Conservation (phyloP, 495 filamentous ascomycete species). For the Trypethelium eluteriae region DNA sequence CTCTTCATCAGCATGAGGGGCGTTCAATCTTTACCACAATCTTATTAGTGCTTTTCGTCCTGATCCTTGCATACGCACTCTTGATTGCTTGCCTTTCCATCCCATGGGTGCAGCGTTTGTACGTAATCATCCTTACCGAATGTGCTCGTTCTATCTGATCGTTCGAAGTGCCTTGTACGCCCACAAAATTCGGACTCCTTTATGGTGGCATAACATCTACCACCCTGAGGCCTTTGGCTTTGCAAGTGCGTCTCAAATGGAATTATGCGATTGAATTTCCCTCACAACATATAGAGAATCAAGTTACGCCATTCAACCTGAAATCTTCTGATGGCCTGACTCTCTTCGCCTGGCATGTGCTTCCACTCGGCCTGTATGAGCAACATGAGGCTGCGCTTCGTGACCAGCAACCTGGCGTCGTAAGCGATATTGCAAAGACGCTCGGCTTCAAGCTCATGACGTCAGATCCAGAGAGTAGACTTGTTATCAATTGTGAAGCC, state of each 20-base stretch:
- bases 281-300: slow-evolving; percentile 24
- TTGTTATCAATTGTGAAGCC: slow-evolving; percentile 35
- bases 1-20: background rate
- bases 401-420: slow-evolving; percentile 17
- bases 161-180: slow-evolving; percentile 62
- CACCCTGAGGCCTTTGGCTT: slow-evolving; percentile 74
- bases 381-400: slow-evolving; percentile 29
- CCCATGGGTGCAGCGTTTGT: slow-evolving; percentile 54
- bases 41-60: slow-evolving; percentile 11
- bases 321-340: slow-evolving; percentile 33
- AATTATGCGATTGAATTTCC: background rate
- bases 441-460: slow-evolving; percentile 30
- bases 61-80: slow-evolving; percentile 28
- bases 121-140: slow-evolving; percentile 27
- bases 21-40: background rate
- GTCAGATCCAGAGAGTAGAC: slow-evolving; percentile 27
- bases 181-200: slow-evolving; percentile 60
- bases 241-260: slow-evolving; percentile 50
- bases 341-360: slow-evolving; percentile 38
- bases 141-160: slow-evolving; percentile 11
- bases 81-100: slow-evolving; percentile 44
- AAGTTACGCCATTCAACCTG: slow-evolving; percentile 37
- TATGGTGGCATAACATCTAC: slow-evolving; percentile 59
- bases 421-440: slow-evolving; percentile 30
- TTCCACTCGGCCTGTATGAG: slow-evolving; percentile 35